phyloP scores from a whole-genome alignment of 139 green algal genomes.

The Diplosphaera chodatii region DNA sequence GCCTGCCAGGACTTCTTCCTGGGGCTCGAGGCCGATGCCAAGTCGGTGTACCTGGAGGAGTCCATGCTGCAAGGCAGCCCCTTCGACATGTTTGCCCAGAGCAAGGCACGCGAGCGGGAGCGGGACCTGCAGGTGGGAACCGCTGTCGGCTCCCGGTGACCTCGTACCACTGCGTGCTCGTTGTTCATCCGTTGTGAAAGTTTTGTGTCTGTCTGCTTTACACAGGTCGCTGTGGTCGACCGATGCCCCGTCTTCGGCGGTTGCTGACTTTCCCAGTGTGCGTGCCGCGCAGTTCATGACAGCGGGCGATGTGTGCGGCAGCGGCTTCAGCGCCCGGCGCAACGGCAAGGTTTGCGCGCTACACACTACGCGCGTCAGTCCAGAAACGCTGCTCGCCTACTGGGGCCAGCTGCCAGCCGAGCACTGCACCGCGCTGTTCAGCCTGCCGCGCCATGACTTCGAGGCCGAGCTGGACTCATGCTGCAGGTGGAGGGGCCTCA shows the following conservation, averaged over 20 bases:
- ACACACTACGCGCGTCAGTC: conserved; percentile 19
- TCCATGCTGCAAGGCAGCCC: conserved; percentile 6
- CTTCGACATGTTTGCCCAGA: conserved; percentile 17
- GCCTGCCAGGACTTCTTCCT: neutral
- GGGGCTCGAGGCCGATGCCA: neutral
- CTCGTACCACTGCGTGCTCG: too few relatives aligned
- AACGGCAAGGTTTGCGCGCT: conserved; percentile 18
- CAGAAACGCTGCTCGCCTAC: conserved; percentile 18
- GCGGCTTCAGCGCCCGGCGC: conserved; percentile 9
- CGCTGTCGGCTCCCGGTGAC: neutral
- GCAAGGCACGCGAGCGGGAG: conserved; percentile 13
- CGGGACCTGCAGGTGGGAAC: conserved; percentile 4
- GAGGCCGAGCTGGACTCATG: conserved; percentile 27
- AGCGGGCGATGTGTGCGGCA: conserved; percentile 23
- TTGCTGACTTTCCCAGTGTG: too few relatives aligned
- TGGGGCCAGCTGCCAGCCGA: conserved; percentile 25
- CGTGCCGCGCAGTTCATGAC: conserved; percentile 14
- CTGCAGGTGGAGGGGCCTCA: neutral
- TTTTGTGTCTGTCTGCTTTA: too few relatives aligned
- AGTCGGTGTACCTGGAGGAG: conserved; percentile 15
- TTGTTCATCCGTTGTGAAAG: too few relatives aligned
- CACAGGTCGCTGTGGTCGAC: too few relatives aligned
- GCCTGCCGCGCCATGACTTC: conserved; percentile 27
- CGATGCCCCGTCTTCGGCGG: too few relatives aligned
- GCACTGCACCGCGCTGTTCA: conserved; percentile 22